phyloP scores from a whole-genome alignment of 2,329 filamentous ascomycete genomes.

The Trichophyton simii region DNA sequence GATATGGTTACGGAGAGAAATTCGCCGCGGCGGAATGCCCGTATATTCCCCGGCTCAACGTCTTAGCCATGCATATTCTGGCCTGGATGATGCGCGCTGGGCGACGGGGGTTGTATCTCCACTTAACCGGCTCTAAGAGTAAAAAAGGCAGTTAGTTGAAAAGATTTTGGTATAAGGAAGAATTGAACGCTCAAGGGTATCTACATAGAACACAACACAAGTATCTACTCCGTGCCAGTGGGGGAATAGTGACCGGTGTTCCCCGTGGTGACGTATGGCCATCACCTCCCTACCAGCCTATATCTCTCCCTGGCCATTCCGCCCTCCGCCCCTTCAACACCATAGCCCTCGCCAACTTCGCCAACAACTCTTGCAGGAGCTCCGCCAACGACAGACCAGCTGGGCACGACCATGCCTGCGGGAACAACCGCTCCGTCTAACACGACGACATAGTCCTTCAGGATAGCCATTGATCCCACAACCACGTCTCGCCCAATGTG shows the following conservation, averaged over 20 bases:
- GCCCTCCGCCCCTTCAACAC: slow-evolving; percentile 33
- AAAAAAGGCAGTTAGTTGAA: neutral
- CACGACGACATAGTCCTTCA: slow-evolving; percentile 87
- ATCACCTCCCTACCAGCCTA: slow-evolving; percentile 25
- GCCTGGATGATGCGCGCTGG: neutral
- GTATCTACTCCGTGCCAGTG: neutral
- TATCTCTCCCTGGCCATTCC: slow-evolving; percentile 33
- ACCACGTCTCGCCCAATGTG: slow-evolving; percentile 67
- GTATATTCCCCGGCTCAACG: neutral
- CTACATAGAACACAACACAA: neutral
- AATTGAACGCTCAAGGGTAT: neutral
- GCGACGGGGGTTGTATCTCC: neutral
- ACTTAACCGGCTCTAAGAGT: neutral
- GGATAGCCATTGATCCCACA: slow-evolving; percentile 74
- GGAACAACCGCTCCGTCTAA: slow-evolving; percentile 76
- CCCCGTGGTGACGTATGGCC: neutral
- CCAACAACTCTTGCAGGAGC: slow-evolving; percentile 67
- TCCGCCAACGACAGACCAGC: slow-evolving; percentile 82
- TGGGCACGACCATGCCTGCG: slow-evolving; percentile 79
- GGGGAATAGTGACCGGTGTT: neutral
- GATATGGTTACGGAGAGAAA: neutral
- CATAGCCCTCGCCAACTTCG: slow-evolving; percentile 49
- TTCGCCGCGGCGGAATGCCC: neutral
- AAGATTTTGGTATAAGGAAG: neutral
- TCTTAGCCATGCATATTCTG: neutral